phyloP scores from a whole-genome alignment of 768 basidiomycete species.

The Lanmaoa rubissima region DNA sequence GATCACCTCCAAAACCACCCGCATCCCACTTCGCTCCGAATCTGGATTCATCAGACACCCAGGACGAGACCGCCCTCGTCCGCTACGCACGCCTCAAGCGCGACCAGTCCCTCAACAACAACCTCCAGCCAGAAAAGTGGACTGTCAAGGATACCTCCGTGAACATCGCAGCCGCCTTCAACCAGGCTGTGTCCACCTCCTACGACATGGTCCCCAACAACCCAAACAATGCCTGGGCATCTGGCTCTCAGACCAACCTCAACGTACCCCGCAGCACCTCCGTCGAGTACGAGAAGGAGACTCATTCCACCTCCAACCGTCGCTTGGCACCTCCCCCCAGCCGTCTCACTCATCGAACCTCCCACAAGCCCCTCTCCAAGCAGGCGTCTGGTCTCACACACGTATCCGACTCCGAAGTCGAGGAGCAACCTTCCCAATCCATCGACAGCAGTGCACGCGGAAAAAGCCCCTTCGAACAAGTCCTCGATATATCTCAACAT shows the following conservation, averaged over 20 bases:
- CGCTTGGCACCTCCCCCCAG: conserved; percentile 64
- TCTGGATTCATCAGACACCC: conserved; percentile 43
- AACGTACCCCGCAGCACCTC: conserved; percentile 70
- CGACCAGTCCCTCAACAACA: conserved; percentile 33
- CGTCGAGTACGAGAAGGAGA: conserved; percentile 73
- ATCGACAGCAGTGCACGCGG: conserved; percentile 45
- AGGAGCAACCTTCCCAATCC: conserved; percentile 38
- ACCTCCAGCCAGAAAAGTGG: conserved; percentile 64
- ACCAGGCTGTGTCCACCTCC: conserved; percentile 55
- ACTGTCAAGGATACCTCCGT: conserved; percentile 80
- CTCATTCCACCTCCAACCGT: conserved; percentile 51
- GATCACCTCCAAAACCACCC: conserved; percentile 56
- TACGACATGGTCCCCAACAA: conserved; percentile 44
- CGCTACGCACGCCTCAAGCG: conserved; percentile 49
- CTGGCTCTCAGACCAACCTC: conserved; percentile 47
- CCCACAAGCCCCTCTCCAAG: conserved; percentile 53
- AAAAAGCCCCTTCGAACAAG: conserved; percentile 68
- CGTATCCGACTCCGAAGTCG: conserved; percentile 71
- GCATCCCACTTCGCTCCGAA: conserved; percentile 30
- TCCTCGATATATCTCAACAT: conserved; percentile 54
- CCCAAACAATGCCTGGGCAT: conserved; percentile 68
- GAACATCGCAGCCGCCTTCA: conserved; percentile 80
- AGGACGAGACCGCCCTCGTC: conserved; percentile 45
- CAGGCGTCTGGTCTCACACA: conserved; percentile 45
- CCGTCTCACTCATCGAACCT: conserved; percentile 36